Conservation (phyloP, 768 basidiomycete species). For the Collybiopsis luxurians region DNA sequence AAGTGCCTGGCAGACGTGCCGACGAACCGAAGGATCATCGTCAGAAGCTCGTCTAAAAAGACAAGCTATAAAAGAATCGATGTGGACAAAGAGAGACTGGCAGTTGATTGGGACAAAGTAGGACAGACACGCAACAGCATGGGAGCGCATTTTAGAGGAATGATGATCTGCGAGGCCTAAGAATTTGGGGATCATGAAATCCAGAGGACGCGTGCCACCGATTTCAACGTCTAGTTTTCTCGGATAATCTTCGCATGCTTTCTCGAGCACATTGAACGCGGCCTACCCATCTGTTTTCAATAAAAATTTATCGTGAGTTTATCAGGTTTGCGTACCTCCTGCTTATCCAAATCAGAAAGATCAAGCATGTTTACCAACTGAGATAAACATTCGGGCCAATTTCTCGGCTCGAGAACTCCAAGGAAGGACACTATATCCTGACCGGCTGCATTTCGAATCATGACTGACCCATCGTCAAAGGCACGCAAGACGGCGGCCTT, state of each 20-base stretch:
- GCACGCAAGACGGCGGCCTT: slow-evolving; percentile 76
- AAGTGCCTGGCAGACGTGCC: slow-evolving; percentile 94
- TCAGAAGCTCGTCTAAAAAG: slow-evolving; percentile 96
- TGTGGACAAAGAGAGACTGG: slow-evolving; percentile 85
- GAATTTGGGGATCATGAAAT: slow-evolving; percentile 97
- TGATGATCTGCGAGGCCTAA: slow-evolving; percentile 84
- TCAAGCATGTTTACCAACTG: slow-evolving; percentile 81
- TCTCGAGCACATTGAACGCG: slow-evolving; percentile 91
- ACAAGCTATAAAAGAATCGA: slow-evolving; percentile 90
- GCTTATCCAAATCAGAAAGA: slow-evolving; percentile 66
- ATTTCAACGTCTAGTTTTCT: slow-evolving; percentile 94
- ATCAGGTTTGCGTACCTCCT: slow-evolving; percentile 85
- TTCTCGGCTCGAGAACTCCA: slow-evolving; percentile 82
- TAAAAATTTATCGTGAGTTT: slow-evolving; percentile 9
- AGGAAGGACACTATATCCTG: slow-evolving; percentile 92
- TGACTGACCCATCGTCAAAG: slow-evolving; percentile 76
- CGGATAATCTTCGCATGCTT: slow-evolving; percentile 96
- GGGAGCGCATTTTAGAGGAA: slow-evolving; percentile 85
- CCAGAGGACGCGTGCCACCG: slow-evolving; percentile 87
- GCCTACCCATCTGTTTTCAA: slow-evolving; percentile 43
- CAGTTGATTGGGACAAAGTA: slow-evolving; percentile 88
- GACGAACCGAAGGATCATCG: slow-evolving; percentile 89
- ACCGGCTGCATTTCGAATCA: slow-evolving; percentile 93
- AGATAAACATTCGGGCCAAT: slow-evolving; percentile 94
- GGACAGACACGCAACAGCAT: slow-evolving; percentile 91